phyloP scores from a whole-genome alignment of 2,329 filamentous ascomycete species.

The Myotisia sp. region DNA sequence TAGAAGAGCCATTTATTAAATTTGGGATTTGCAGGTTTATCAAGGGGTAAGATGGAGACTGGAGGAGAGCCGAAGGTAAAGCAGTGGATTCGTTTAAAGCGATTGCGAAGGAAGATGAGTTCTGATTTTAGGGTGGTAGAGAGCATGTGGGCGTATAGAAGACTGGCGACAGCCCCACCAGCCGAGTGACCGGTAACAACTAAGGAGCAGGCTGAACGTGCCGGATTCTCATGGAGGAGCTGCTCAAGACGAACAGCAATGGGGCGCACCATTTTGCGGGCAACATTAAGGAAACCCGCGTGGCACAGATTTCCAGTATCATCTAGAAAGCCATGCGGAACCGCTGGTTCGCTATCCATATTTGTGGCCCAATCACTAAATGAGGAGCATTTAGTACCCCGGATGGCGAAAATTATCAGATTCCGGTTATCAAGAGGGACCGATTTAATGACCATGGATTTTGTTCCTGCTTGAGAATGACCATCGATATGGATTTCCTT shows the following conservation, averaged over 20 bases:
- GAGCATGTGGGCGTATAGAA: slow-evolving; percentile 74
- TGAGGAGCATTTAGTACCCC: slow-evolving; percentile 61
- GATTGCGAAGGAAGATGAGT: slow-evolving; percentile 52
- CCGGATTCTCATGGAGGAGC: slow-evolving; percentile 57
- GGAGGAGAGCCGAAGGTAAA: slow-evolving; percentile 76
- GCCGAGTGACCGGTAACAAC: slow-evolving; percentile 79
- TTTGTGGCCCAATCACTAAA: slow-evolving; percentile 84
- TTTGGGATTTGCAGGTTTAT: slow-evolving; percentile 39
- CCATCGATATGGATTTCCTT: slow-evolving; percentile 55
- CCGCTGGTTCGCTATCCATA: slow-evolving; percentile 52
- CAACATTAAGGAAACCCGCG: slow-evolving; percentile 62
- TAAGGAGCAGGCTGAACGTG: slow-evolving; percentile 51
- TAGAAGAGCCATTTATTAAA: slow-evolving; percentile 59
- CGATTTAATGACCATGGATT: slow-evolving; percentile 74
- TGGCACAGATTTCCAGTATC: slow-evolving; percentile 66
- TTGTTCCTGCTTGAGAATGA: slow-evolving; percentile 60
- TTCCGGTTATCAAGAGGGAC: slow-evolving; percentile 63
- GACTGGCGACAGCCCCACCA: slow-evolving; percentile 65
- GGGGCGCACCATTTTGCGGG: slow-evolving; percentile 57
- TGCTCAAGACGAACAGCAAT: slow-evolving; percentile 56
- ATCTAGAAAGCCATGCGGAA: slow-evolving; percentile 58
- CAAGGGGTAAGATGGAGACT: slow-evolving; percentile 54
- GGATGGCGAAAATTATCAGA: slow-evolving; percentile 69
- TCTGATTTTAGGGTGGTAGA: slow-evolving; percentile 46
- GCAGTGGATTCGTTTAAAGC: slow-evolving; percentile 69